phyloP scores from a whole-genome alignment of 106 monocot species.

The Phalaenopsis equestris region DNA sequence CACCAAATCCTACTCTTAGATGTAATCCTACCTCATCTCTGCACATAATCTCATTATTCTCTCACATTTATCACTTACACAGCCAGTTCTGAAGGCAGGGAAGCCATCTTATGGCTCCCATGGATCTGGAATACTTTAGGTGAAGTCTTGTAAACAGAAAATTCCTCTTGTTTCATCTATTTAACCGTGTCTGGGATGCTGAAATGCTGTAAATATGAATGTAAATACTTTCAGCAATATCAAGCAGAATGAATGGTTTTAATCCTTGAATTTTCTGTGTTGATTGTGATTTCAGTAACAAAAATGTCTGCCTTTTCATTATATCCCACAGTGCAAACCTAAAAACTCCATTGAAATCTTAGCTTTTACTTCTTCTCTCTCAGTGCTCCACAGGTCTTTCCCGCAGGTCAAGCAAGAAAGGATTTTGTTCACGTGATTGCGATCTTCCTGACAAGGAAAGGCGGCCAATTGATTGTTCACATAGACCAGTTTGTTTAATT shows the following conservation, averaged over 20 bases:
- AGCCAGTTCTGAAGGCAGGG: not conserved
- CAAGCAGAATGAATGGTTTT: too few species aligned
- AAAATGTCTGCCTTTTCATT: too few species aligned
- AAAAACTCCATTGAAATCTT: too few species aligned
- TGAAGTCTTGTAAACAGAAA: not conserved
- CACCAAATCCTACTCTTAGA: slow-evolving; percentile 11
- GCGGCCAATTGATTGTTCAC: too few species aligned
- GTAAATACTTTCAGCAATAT: not conserved
- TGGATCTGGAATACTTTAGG: not conserved
- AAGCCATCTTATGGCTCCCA: not conserved
- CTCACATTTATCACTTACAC: not conserved
- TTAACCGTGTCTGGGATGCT: not conserved
- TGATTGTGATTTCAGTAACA: too few species aligned
- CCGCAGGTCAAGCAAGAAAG: not conserved
- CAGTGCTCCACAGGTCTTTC: too few species aligned
- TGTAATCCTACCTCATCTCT: not conserved
- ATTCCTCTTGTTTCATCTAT: not conserved
- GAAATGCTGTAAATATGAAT: not conserved
- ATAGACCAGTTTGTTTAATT: too few species aligned
- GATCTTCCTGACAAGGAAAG: not conserved
- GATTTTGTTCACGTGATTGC: not conserved
- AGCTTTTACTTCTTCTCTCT: too few species aligned
- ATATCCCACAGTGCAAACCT: too few species aligned
- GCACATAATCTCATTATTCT: slow-evolving; percentile 1
- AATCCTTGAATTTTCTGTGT: too few species aligned